These are phyloP conservation scores for Xylaria multiplex DNA, from an alignment of 2,329 filamentous ascomycete genomes.

Conservation along the genomic window DNA sequence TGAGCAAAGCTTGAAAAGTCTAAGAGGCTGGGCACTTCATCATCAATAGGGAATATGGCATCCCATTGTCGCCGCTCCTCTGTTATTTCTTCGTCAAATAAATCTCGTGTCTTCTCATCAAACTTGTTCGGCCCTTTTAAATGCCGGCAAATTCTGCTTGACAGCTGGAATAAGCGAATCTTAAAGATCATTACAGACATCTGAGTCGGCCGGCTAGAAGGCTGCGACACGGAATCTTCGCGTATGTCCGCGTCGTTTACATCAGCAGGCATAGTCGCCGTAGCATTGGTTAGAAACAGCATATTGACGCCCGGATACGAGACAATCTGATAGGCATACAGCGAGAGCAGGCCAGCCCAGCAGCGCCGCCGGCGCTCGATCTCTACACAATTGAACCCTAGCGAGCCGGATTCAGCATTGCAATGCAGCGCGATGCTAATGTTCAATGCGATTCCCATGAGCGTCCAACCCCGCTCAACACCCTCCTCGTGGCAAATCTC, in stretches of 20 bases:
- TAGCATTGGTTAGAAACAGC: constrained; percentile 27
- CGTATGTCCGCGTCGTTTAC: constrained; percentile 30
- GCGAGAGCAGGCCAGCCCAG: constrained; percentile 31
- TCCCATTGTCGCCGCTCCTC: constrained; percentile 29
- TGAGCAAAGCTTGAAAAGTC: constrained; percentile 27
- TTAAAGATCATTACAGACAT: constrained; percentile 34
- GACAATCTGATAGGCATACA: constrained; percentile 33
- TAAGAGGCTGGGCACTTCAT: constrained; percentile 21
- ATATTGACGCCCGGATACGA: constrained; percentile 31
- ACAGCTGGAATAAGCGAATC: constrained; percentile 30
- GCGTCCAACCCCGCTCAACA: constrained; percentile 31
- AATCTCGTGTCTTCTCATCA: constrained; percentile 29
- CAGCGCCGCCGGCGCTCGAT: constrained; percentile 30
- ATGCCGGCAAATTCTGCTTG: constrained; percentile 30
- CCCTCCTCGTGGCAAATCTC: constrained; percentile 31
- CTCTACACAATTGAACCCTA: constrained; percentile 17
- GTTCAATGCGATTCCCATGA: constrained; percentile 29
- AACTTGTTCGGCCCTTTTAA: constrained; percentile 30
- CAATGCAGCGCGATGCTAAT: constrained; percentile 33
- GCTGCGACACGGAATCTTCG: constrained; percentile 17
- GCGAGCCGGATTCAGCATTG: constrained; percentile 23
- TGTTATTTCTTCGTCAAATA: constrained; percentile 28
- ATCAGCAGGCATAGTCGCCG: constrained; percentile 28
- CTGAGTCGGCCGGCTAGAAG: constrained; percentile 28
- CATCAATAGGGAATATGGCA: constrained; percentile 6